These are phyloP conservation scores for Allium sativum DNA, from an alignment of 106 monocot genomes.

Conservation along the genomic window DNA sequence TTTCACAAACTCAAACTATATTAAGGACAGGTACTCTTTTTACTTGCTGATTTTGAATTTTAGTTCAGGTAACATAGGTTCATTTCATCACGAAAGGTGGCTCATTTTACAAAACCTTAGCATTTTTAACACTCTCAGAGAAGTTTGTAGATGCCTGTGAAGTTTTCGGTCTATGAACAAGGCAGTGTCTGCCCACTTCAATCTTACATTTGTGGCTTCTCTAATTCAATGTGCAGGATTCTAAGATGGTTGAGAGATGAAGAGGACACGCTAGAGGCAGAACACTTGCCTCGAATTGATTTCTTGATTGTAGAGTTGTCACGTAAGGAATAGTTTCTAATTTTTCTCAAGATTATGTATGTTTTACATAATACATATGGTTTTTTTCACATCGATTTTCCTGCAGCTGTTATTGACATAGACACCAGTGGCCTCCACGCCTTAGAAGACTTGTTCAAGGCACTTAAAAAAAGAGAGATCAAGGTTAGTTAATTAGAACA, in stretches of 20 bases:
- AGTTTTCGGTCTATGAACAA: not conserved
- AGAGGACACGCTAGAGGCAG: conserved; percentile 25
- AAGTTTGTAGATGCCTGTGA: not conserved
- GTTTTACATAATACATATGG: not conserved
- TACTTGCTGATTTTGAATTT: too few relatives aligned
- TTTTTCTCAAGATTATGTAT: not conserved
- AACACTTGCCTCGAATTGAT: conserved; percentile 22
- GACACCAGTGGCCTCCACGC: conserved; percentile 52
- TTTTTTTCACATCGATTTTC: not conserved
- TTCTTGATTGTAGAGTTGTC: conserved; percentile 57
- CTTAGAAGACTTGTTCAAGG: conserved; percentile 29
- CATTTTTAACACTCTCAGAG: not conserved
- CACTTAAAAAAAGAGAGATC: conserved; percentile 32
- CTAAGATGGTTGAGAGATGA: conserved; percentile 59
- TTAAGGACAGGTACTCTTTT: conserved; percentile 28
- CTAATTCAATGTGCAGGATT: conserved; percentile 19
- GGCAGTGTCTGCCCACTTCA: too few relatives aligned
- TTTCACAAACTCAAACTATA: conserved; percentile 45
- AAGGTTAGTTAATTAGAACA: conserved; percentile 12
- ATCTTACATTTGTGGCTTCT: too few relatives aligned
- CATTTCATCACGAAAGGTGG: too few relatives aligned
- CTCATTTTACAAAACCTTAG: too few relatives aligned
- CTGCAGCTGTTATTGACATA: conserved; percentile 46
- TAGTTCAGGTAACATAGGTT: too few relatives aligned
- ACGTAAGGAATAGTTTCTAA: conserved; percentile 17